Conservation (phyloP, 352 stramenopile species). For the Phytophthora litchii region DNA sequence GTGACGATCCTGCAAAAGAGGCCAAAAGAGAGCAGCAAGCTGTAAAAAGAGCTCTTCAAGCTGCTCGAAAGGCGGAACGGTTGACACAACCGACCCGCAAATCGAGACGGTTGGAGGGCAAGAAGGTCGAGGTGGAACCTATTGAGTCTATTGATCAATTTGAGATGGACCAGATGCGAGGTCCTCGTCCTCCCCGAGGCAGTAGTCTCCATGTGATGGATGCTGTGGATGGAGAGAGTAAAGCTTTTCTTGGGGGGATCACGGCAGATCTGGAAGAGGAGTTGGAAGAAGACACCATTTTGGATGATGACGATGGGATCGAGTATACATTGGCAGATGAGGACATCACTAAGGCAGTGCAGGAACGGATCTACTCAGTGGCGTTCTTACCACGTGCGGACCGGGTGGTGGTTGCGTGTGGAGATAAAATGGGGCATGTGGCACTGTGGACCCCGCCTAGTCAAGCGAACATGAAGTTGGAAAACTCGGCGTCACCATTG, state of each 20-base stretch:
- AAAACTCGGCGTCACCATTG: constrained; percentile 29
- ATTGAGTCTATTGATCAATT: constrained; percentile 36
- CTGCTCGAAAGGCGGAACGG: constrained; percentile 20
- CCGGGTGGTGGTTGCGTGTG: constrained; percentile 64
- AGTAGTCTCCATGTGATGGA: constrained; percentile 34
- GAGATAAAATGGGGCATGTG: constrained; percentile 81
- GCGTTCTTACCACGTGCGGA: constrained; percentile 73
- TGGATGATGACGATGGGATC: constrained; percentile 41
- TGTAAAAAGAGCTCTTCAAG: constrained; percentile 17
- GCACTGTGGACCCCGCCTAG: constrained; percentile 59
- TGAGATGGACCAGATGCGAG: constrained; percentile 22
- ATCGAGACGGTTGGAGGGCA: constrained; percentile 66
- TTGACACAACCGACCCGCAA: constrained; percentile 54
- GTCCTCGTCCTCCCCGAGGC: constrained; percentile 6
- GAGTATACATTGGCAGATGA: constrained; percentile 54
- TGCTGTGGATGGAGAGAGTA: constrained; percentile 35
- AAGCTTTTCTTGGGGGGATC: constrained; percentile 51
- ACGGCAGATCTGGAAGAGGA: constrained; percentile 38
- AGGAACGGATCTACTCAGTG: constrained; percentile 80
- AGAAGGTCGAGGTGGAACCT: constrained; percentile 48
- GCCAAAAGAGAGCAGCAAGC: constrained; percentile 19
- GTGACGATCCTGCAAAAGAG: constrained; percentile 7
- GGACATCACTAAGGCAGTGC: constrained; percentile 77
- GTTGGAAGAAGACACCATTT: constrained; percentile 36
- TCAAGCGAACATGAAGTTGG: constrained; percentile 17